Conservation (phyloP, 73 alveolate species). For the Paramecium tetraurelia region DNA sequence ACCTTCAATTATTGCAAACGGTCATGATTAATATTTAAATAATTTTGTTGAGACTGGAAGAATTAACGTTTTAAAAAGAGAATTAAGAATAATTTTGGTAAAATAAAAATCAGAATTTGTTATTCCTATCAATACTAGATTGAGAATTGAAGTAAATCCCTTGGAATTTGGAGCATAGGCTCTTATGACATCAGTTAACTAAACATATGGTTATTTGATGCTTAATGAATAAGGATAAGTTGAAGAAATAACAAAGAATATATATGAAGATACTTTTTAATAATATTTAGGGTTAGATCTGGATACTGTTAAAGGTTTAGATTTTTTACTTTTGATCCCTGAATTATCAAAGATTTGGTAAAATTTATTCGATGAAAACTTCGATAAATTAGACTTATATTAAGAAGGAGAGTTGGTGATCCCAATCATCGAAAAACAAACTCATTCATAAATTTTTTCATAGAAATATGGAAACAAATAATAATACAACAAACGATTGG, state of each 20-base stretch:
- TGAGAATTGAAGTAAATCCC: background rate
- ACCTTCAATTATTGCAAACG: background rate
- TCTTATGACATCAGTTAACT: background rate
- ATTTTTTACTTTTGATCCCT: constrained; percentile 2
- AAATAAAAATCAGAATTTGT: background rate
- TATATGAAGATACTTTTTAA: background rate
- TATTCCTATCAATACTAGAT: background rate
- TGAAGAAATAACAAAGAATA: background rate
- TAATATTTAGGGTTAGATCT: background rate
- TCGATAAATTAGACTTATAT: background rate
- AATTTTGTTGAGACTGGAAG: constrained; percentile 38
- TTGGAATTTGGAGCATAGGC: constrained; percentile 29
- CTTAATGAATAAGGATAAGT: constrained; percentile 2
- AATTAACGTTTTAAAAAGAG: constrained; percentile 1
- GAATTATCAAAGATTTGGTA: background rate
- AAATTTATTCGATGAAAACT: background rate
- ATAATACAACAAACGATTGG: background rate
- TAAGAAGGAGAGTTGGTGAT: background rate
- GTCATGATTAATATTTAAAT: constrained; percentile 33
- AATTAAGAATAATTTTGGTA: background rate
- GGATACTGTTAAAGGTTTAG: background rate
- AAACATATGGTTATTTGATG: background rate
- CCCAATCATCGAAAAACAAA: background rate
- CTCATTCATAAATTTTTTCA: background rate
- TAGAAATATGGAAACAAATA: background rate